A percentile compares a stretch with the other conserved stretches of the same genome.
These are phyloP conservation scores for Vachellia collinsii DNA, from an alignment of 306 rosid genomes.

Conservation along the genomic window DNA sequence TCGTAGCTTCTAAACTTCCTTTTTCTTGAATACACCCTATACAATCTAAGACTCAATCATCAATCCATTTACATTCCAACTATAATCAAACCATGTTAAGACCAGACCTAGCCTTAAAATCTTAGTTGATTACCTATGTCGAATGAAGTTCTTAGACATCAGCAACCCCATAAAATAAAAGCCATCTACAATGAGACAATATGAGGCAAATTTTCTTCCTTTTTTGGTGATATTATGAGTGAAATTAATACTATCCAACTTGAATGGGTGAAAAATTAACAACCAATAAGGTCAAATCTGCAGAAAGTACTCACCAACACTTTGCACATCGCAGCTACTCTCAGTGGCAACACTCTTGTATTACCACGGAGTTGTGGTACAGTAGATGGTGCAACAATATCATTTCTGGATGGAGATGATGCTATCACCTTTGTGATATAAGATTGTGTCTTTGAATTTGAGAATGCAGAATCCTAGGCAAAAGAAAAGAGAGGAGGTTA, in stretches of 20 bases:
- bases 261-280: neutral
- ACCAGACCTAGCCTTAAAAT: too few relatives aligned
- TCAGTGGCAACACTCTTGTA: constrained; percentile 70
- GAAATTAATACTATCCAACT: constrained; percentile 13
- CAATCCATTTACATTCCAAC: too few relatives aligned
- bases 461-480: constrained; percentile 70
- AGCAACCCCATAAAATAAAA: neutral
- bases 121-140: too few relatives aligned
- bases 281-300: constrained; percentile 10
- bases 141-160: neutral
- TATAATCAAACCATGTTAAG: too few relatives aligned
- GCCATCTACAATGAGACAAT: constrained; percentile 13
- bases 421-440: constrained; percentile 69
- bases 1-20: too few relatives aligned
- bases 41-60: too few relatives aligned
- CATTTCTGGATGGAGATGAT: constrained; percentile 63
- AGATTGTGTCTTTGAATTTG: constrained; percentile 67
- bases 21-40: too few relatives aligned
- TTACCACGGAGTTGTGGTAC: constrained; percentile 72
- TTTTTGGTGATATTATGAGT: neutral
- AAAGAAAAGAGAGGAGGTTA: constrained; percentile 14
- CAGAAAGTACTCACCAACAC: constrained; percentile 73
- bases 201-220: neutral
- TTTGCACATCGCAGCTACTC: constrained; percentile 83
- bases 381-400: constrained; percentile 44